A percentile compares a stretch with the other conserved stretches of the same genome.
Conservation (phyloP, 495 filamentous ascomycete species). For the Margaritispora aquatica region DNA sequence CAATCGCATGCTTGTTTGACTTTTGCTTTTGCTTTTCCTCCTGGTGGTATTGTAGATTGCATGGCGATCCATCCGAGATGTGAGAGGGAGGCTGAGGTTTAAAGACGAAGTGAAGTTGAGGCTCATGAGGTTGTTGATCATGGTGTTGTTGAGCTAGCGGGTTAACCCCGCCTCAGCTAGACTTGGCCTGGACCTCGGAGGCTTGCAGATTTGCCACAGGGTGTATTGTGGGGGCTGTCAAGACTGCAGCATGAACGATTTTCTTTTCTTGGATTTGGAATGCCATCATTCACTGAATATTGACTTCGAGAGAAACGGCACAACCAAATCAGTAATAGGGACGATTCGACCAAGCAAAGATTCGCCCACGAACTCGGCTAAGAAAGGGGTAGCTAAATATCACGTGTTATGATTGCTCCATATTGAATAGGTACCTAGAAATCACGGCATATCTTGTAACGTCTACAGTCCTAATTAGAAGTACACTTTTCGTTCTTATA, state of each 20-base stretch:
- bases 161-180: not conserved
- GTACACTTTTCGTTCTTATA: no score
- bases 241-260: not conserved
- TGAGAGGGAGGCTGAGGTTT: not conserved
- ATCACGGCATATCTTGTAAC: no score
- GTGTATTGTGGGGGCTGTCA: not conserved
- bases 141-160: not conserved
- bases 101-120: not conserved
- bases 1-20: constrained; percentile 21
- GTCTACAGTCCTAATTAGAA: no score
- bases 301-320: no score
- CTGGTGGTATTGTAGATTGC: not conserved
- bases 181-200: not conserved
- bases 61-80: constrained; percentile 5
- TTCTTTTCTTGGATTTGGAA: not conserved
- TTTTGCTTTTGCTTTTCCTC: not conserved
- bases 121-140: no score
- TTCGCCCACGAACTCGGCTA: not conserved
- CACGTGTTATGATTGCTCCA: not conserved
- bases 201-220: not conserved
- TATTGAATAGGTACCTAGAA: not conserved
- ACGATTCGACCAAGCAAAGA: no score
- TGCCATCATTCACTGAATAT: no score
- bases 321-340: no score
- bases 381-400: not conserved